Percentiles rank a stretch among this genome's conserved stretches.
Evolutionary conservation across 148 eudicot species (phyloP).

Genomic region (Silene uniflora): DNA sequence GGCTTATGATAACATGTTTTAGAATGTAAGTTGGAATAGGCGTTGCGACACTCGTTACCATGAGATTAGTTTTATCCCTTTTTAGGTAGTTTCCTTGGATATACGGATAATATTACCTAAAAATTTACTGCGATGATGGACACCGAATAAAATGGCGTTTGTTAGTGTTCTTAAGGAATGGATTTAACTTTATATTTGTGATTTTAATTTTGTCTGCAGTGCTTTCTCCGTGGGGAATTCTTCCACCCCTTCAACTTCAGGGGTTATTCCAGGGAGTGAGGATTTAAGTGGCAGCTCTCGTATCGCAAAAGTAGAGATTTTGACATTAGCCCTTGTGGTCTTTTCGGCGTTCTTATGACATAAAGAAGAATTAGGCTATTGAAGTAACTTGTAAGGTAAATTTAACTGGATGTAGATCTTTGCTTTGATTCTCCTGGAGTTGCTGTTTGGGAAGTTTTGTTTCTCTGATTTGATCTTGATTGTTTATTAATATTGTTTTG

Average conservation of each 20-base stretch:
- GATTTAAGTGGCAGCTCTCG: constrained; percentile 13
- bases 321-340: constrained; percentile 11
- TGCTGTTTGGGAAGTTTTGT: constrained; percentile 12
- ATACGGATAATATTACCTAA: too few species aligned
- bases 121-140: background rate
- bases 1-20: too few species aligned
- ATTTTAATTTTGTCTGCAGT: constrained; percentile 18
- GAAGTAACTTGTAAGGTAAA: background rate
- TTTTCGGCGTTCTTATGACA: constrained; percentile 18
- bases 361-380: background rate
- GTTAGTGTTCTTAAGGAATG: background rate
- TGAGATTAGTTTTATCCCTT: background rate
- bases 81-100: background rate
- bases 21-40: too few species aligned
- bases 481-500: too few species aligned
- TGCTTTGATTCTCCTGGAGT: background rate
- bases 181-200: background rate
- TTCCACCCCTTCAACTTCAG: constrained; percentile 33
- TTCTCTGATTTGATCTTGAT: background rate
- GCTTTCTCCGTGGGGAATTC: constrained; percentile 29
- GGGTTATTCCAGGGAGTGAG: constrained; percentile 31
- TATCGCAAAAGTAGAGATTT: constrained; percentile 6
- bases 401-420: constrained; percentile 5
- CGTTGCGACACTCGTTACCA: too few species aligned
- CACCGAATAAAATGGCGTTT: background rate